Percentiles rank a stretch among this genome's conserved stretches.
phyloP scores from a whole-genome alignment of 352 stramenopile genomes.

The Phytopythium vexans region DNA sequence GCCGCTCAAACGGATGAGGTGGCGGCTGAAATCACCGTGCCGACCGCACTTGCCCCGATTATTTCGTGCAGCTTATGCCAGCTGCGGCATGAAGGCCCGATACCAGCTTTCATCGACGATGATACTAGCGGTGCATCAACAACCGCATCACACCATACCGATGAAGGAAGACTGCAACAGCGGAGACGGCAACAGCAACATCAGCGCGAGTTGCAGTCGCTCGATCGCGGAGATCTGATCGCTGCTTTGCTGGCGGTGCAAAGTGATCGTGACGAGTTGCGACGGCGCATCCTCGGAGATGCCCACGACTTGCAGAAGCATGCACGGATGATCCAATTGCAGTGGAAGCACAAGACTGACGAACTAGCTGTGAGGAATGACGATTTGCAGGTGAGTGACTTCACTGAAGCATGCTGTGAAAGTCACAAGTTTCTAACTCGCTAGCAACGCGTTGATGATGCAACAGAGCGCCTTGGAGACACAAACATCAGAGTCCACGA shows the following conservation, averaged over 20 bases:
- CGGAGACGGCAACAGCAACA: not conserved
- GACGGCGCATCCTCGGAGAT: conserved; percentile 33
- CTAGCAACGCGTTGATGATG: not conserved
- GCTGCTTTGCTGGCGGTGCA: conserved; percentile 29
- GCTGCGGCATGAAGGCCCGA: not conserved
- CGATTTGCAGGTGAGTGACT: conserved; percentile 17
- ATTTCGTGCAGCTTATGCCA: not conserved
- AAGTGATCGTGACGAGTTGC: conserved; percentile 41
- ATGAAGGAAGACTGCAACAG: not conserved
- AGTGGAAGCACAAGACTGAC: conserved; percentile 44
- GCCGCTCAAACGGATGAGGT: not conserved
- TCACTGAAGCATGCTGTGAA: not conserved
- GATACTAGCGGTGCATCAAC: not conserved
- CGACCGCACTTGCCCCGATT: not conserved
- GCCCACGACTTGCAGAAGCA: conserved; percentile 38
- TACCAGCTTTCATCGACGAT: not conserved
- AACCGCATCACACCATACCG: too few relatives aligned
- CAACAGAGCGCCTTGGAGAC: conserved; percentile 20
- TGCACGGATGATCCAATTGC: conserved; percentile 27
- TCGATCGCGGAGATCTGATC: conserved; percentile 49
- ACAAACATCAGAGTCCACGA: conserved; percentile 4
- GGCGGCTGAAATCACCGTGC: not conserved
- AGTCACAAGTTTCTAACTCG: not conserved
- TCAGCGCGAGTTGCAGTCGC: conserved; percentile 8
- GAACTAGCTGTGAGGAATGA: conserved; percentile 40